Conservation (phyloP, 148 eudicot genomes). For the Cornus suecica region DNA sequence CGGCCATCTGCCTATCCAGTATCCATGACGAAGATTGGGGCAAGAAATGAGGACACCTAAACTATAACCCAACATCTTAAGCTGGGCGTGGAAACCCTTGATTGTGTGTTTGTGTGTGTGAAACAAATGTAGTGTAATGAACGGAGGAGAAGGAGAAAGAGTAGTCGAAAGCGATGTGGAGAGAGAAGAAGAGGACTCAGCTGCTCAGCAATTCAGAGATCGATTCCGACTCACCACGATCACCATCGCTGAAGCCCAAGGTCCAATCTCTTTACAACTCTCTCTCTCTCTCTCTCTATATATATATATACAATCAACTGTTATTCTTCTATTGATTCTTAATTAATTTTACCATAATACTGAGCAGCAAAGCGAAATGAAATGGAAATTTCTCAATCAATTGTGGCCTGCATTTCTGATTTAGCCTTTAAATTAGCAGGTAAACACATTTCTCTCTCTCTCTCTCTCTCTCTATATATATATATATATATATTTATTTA, state of each 20-base stretch:
- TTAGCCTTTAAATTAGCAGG: conserved; percentile 89
- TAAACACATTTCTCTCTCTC: conserved; percentile 15
- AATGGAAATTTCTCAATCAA: conserved; percentile 72
- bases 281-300: neutral
- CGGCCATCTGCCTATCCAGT: too few species aligned
- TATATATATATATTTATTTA: neutral
- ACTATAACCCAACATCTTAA: too few species aligned
- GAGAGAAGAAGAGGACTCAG: conserved; percentile 51
- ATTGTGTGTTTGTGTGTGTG: too few species aligned
- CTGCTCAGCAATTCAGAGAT: conserved; percentile 48
- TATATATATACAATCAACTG: neutral
- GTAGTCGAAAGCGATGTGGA: conserved; percentile 39
- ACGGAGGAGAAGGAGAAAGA: conserved; percentile 23
- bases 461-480: neutral
- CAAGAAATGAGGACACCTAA: too few species aligned
- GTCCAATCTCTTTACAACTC: conserved; percentile 22
- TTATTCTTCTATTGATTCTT: neutral
- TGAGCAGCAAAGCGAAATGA: conserved; percentile 57
- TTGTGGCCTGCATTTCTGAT: conserved; percentile 74
- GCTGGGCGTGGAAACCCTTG: too few species aligned
- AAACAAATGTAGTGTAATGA: conserved; percentile 2
- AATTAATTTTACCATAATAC: neutral
- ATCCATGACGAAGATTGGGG: too few species aligned
- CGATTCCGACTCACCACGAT: conserved; percentile 78
- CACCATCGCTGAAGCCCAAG: conserved; percentile 70